Evolutionary conservation across 169 alveolate genomes (phyloP), one percentile per base, ranked within the genome.

Genomic region (Cyclospora cayetanensis): DNA sequence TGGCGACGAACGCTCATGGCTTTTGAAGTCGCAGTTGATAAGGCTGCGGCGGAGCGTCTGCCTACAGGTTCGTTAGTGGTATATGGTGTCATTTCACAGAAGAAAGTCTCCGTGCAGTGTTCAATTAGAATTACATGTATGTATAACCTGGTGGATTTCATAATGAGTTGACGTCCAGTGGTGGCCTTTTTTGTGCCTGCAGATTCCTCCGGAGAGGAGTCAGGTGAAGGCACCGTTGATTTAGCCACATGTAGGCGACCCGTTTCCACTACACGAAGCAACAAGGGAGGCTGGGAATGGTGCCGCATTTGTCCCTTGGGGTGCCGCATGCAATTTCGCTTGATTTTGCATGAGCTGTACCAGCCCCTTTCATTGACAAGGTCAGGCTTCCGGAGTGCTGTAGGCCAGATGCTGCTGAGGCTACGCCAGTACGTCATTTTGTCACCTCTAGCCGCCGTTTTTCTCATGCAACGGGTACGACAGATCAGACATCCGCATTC

Each of bases 221-320:
- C 39, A 15, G 39, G 66, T 20, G 55, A 4, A 43, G 89, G 55
- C 31, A n/a, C 50, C 35, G 37, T 46, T 5, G 37, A 31, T 27
- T 53, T 39, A 3, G 89, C 66, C 12, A 34, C 39, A 7, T 70
- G 74, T 31, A 53, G 89, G 15, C 89, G 70, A 34, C 35, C 89
- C 4, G 89, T 52, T 31, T 50, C 46, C n/a, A 15, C 89, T 29
- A 20, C 63, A 9, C 34, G 74, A 63, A 46, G 50, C 63, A 41
- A 35, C 74, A 80, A 80, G 35, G 89, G 89, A 1, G 55, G 55
- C 55, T 80, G 89, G 89, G 89, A 80, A 27, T 80, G 89, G 89
- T 80, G 89, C 63, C 70, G 74, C 22, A 80, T 22, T 70, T 80
- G 89, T 15, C 76, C 70, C 5, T 34, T 80, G 70, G 89, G 89